These are phyloP conservation scores for Nigrospora oryzae DNA, from an alignment of 2,329 filamentous ascomycete species.

Conservation along the genomic window DNA sequence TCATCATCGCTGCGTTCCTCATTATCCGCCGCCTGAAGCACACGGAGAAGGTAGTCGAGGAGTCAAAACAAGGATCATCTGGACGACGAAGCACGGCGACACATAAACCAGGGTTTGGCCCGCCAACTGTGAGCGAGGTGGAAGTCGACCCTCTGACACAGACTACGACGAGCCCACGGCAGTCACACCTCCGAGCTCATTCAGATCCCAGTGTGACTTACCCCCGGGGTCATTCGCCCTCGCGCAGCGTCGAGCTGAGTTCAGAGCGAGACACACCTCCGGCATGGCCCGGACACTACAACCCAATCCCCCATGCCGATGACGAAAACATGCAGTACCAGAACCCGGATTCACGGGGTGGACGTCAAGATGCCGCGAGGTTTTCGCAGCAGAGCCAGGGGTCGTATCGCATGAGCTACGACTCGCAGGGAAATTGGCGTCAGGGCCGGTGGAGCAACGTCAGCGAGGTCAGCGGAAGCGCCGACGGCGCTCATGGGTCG, in stretches of 20 bases:
- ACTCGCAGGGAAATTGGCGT: constrained; percentile 25
- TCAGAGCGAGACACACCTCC: constrained; percentile 14
- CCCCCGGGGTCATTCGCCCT: constrained; percentile 7
- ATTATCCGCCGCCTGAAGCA: constrained; percentile 42
- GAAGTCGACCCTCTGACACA: constrained; percentile 31
- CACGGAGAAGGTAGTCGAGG: constrained; percentile 27
- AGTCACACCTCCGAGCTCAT: constrained; percentile 7
- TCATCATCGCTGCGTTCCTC: constrained; percentile 36
- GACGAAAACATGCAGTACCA: constrained; percentile 14
- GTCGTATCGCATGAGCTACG: constrained; percentile 19
- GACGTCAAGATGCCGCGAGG: constrained; percentile 11
- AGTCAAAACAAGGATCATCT: constrained; percentile 24
- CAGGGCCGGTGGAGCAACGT: constrained; percentile 36
- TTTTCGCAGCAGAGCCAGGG: constrained; percentile 9
- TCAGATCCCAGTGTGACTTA: constrained; percentile 10
- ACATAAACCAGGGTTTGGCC: constrained; percentile 26
- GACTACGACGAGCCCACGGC: constrained; percentile 17
- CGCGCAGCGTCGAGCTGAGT: constrained; percentile 9
- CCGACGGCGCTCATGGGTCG: constrained; percentile 15
- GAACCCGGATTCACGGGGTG: constrained; percentile 17
- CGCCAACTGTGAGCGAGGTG: constrained; percentile 32
- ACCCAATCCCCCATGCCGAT: constrained; percentile 7
- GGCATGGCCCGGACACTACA: constrained; percentile 9
- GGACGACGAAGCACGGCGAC: constrained; percentile 22
- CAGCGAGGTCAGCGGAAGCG: constrained; percentile 31